These are phyloP conservation scores for Candida wancherniae DNA, from an alignment of 805 yeast species.

Conservation along the genomic window DNA sequence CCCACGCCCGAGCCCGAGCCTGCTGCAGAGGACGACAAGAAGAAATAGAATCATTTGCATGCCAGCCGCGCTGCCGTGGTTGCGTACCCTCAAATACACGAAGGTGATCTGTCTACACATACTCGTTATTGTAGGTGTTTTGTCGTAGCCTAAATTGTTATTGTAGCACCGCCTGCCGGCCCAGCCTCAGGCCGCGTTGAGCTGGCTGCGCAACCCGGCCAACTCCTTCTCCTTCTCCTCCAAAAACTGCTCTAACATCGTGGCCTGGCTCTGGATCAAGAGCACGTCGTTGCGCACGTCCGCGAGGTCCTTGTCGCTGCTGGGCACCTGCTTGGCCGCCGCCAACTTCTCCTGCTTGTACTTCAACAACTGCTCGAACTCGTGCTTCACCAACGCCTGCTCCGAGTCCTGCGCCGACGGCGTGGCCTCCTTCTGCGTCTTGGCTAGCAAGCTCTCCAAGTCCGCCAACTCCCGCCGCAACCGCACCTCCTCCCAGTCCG, in stretches of 20 bases:
- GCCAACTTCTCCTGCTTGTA: slow-evolving; percentile 64
- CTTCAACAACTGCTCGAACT: slow-evolving; percentile 75
- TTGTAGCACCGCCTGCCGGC: too few species aligned
- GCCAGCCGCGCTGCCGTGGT: too few species aligned
- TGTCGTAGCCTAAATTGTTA: too few species aligned
- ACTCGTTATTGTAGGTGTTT: too few species aligned
- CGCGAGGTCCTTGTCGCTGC: slow-evolving; percentile 33
- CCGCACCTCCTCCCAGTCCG: slow-evolving; percentile 91
- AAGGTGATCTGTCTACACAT: too few species aligned
- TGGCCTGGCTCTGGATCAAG: slow-evolving; percentile 72
- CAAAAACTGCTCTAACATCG: slow-evolving; percentile 65
- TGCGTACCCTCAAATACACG: too few species aligned
- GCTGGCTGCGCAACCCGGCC: slow-evolving; percentile 14
- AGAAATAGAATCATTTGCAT: slow-evolving; percentile 14
- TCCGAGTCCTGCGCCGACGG: slow-evolving; percentile 10
- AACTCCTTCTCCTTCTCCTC: slow-evolving; percentile 58
- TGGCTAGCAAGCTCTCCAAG: slow-evolving; percentile 59
- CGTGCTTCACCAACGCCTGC: slow-evolving; percentile 43
- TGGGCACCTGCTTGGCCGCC: slow-evolving; percentile 7
- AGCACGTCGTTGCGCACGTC: slow-evolving; percentile 60
- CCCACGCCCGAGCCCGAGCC: slow-evolving; percentile 82
- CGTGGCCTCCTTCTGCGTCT: slow-evolving; percentile 34
- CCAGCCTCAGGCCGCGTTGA: slow-evolving; percentile 4
- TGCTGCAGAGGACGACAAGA: slow-evolving; percentile 32
- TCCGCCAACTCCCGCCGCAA: slow-evolving; percentile 73